Conservation (phyloP, 805 yeast species). For the Yamadazyma kitorensis region DNA sequence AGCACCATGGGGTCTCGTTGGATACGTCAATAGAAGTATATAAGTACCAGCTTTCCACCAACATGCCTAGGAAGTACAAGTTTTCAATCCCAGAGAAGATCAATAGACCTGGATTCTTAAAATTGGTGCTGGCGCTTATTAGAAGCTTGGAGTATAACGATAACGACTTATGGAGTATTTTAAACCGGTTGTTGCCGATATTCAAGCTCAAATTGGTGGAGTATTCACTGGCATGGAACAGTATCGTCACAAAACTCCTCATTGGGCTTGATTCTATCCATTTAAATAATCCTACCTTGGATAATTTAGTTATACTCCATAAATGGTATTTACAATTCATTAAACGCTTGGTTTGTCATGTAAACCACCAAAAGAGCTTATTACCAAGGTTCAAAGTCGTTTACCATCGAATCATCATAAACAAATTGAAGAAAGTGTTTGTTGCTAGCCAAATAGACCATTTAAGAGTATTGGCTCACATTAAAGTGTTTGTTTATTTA, state of each 20-base stretch:
- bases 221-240: not conserved
- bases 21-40: conserved; percentile 3
- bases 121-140: no score
- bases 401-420: not conserved
- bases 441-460: no score
- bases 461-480: no score
- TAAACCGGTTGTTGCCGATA: not conserved
- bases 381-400: no score
- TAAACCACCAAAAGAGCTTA: not conserved
- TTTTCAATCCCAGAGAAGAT: no score
- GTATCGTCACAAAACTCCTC: not conserved
- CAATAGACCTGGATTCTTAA: no score
- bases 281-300: not conserved
- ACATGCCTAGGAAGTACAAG: not conserved
- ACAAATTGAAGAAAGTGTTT: not conserved
- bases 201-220: not conserved
- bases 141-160: no score
- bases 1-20: not conserved
- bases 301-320: not conserved
- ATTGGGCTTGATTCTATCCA: not conserved
- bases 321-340: conserved; percentile 5
- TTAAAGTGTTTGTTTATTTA: conserved; percentile 2
- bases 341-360: conserved; percentile 1
- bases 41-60: not conserved
- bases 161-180: not conserved